Evolutionary conservation across 495 filamentous ascomycete species (phyloP), one percentile per base, ranked within the genome.

Genomic region (Xanthoparmelia taractica): DNA sequence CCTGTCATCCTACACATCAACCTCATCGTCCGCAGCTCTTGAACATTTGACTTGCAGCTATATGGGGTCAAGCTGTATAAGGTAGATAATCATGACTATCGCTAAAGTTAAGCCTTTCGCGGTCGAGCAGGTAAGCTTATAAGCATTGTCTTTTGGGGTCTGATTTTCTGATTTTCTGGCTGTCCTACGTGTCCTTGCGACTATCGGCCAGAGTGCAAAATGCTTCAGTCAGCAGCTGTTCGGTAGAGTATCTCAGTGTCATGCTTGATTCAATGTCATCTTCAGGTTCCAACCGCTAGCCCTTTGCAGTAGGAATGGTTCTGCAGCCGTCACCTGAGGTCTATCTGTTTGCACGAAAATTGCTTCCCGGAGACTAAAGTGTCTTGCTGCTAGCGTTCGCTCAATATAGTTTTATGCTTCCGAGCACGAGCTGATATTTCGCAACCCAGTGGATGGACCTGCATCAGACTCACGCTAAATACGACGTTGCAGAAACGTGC

Each of bases 401-500:
- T 33, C 29, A 8, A 29, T 33, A 33, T 31, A 52, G 13, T 2
- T 31, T 10, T 29, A 33, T 27, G 29, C 23, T 45, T 27, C 60
- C 84, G 84, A 73, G 84, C 29, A 54, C 5, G 29, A 8, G 85
- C 79, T 59, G 75, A 76, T 27, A 57, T 33, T 33, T n/a, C 17
- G n/a, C 17, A 55, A 45, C 11, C 54, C 58, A 95, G 85, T 96
- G 91, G 90, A 96, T 96, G 91, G 88, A 94, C 79, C 76, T 81
- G 59, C 85, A 92, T 73, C 90, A 96, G 68, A 82, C 71, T 12
- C 86, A 80, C 7, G 85, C 85, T 18, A 86, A 87, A 36, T 83
- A 91, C 72, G 95, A 96, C 71, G 83, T 92, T 56, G 90, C 90
- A 64, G 92, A 96, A 73, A 94, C 92, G 2, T 96, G 92, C 73